Conservation (phyloP, 2,329 filamentous ascomycete species). For the Leptographium radiaticola region DNA sequence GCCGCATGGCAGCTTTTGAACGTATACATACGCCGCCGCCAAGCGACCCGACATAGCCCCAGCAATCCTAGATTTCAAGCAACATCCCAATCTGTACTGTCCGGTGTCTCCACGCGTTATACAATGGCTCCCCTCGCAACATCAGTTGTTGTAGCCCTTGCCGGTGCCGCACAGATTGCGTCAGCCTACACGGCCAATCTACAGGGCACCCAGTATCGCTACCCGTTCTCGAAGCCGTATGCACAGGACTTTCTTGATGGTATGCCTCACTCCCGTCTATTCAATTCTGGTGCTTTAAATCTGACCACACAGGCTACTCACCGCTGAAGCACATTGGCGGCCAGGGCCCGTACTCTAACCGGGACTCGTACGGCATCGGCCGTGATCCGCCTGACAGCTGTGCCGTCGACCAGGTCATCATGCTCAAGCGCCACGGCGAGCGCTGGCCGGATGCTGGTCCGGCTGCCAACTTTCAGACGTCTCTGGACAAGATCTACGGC, state of each 20-base stretch:
- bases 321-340: slow-evolving; percentile 9
- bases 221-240: slow-evolving; percentile 4
- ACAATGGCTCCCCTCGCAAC: too few relatives aligned
- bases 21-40: too few relatives aligned
- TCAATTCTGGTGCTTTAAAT: not conserved
- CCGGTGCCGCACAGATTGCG: not conserved
- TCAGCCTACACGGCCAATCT: slow-evolving; percentile 7
- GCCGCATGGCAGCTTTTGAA: too few relatives aligned
- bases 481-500: slow-evolving; percentile 5
- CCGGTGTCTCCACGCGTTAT: too few relatives aligned
- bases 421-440: slow-evolving; percentile 47
- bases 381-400: slow-evolving; percentile 41
- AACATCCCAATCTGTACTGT: not conserved
- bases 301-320: slow-evolving; percentile 1
- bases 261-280: not conserved
- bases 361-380: slow-evolving; percentile 29
- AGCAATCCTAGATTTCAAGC: too few relatives aligned
- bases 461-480: slow-evolving; percentile 1
- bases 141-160: too few relatives aligned
- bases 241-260: slow-evolving; percentile 7
- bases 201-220: slow-evolving; percentile 5
- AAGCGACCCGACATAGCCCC: too few relatives aligned
- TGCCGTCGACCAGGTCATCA: slow-evolving; percentile 45
- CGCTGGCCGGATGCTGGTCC: slow-evolving; percentile 49
- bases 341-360: slow-evolving; percentile 9